phyloP scores from a whole-genome alignment of 176 grass and related monocot genomes.

The Poa pratensis region DNA sequence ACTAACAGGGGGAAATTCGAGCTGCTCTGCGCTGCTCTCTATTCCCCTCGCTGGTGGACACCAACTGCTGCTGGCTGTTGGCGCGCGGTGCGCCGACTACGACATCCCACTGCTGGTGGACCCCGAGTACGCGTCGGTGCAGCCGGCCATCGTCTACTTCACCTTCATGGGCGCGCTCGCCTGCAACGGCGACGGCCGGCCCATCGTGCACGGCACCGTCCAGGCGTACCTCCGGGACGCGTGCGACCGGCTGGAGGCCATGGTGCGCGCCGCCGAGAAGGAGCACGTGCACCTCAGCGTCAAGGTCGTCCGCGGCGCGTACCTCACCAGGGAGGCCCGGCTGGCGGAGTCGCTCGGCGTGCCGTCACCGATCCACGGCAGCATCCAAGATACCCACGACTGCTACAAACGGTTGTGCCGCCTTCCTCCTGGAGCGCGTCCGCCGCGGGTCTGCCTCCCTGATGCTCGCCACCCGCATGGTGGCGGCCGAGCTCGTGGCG shows the following conservation, averaged over 20 bases:
- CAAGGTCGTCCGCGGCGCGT: slow-evolving; percentile 95
- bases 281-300: slow-evolving; percentile 63
- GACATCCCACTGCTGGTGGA: slow-evolving; percentile 77
- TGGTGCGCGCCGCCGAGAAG: slow-evolving; percentile 43
- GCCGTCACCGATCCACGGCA: slow-evolving; percentile 73
- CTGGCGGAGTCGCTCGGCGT: slow-evolving; percentile 65
- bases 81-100: slow-evolving; percentile 61
- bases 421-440: slow-evolving; percentile 80
- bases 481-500: slow-evolving; percentile 65
- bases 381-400: slow-evolving; percentile 75
- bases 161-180: slow-evolving; percentile 59
- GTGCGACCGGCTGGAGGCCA: slow-evolving; percentile 65
- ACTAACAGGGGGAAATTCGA: no score
- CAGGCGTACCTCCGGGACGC: slow-evolving; percentile 90
- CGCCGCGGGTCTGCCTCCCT: slow-evolving; percentile 59
- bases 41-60: no score
- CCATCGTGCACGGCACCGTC: slow-evolving; percentile 75
- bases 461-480: slow-evolving; percentile 86
- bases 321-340: slow-evolving; percentile 69
- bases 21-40: no score
- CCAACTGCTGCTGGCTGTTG: slow-evolving; percentile 57
- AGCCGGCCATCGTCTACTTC: slow-evolving; percentile 95
- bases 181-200: slow-evolving; percentile 51
- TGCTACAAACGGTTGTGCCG: slow-evolving; percentile 83
- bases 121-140: slow-evolving; percentile 85